A percentile compares a stretch with the other conserved stretches of the same genome.
Evolutionary conservation across 176 grass and related monocot genomes (phyloP).

Genomic region (Ensete glaucum): DNA sequence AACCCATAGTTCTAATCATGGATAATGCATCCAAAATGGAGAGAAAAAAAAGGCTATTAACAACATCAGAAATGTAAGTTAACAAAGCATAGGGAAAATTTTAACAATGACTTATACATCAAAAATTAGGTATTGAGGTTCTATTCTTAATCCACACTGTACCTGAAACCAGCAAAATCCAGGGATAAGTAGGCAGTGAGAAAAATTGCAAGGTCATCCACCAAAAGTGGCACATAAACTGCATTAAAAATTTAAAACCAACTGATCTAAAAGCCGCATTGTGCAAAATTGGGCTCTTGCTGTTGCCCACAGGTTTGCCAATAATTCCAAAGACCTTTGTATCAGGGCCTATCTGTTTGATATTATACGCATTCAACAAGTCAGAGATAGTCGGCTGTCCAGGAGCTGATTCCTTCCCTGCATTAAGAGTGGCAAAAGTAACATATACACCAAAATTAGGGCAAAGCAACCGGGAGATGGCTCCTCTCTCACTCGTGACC

Average conservation of each 20-base stretch:
- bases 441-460: slow-evolving; percentile 86
- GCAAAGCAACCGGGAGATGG: slow-evolving; percentile 83
- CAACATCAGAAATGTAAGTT: no score
- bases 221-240: slow-evolving; percentile 91
- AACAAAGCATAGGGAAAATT: no score
- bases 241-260: slow-evolving; percentile 77
- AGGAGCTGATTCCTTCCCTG: slow-evolving; percentile 65
- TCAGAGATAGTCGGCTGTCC: slow-evolving; percentile 59
- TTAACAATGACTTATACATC: background rate
- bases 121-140: background rate
- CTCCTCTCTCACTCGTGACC: slow-evolving; percentile 88
- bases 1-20: no score
- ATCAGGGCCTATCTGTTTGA: slow-evolving; percentile 56
- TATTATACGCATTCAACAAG: slow-evolving; percentile 71
- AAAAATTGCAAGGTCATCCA: slow-evolving; percentile 86
- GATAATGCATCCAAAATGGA: no score
- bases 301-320: slow-evolving; percentile 88
- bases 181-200: slow-evolving; percentile 76
- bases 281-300: slow-evolving; percentile 91
- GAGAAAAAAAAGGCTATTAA: no score
- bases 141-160: background rate
- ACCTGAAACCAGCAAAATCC: slow-evolving; percentile 96
- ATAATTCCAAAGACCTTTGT: slow-evolving; percentile 84
- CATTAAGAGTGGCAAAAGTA: slow-evolving; percentile 68
- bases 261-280: slow-evolving; percentile 80